Conservation (phyloP, 768 basidiomycete genomes). For the Pleurotus platypus region DNA sequence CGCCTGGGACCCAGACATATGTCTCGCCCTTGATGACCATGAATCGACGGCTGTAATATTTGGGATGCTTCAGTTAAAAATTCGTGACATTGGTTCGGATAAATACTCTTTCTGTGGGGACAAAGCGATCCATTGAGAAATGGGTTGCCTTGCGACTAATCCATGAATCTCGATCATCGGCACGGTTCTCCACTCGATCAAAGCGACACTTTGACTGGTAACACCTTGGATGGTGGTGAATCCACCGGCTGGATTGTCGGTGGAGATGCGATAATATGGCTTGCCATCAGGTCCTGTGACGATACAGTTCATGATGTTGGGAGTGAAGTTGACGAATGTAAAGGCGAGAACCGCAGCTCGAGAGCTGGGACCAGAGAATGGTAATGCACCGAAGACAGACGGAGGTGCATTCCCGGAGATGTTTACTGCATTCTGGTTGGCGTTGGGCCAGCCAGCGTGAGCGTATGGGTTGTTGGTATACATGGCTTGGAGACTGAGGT, state of each 20-base stretch:
- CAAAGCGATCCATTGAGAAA: constrained; percentile 52
- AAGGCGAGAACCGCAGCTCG: constrained; percentile 32
- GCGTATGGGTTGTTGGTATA: constrained; percentile 30
- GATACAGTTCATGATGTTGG: constrained; percentile 51
- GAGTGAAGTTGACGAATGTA: constrained; percentile 44
- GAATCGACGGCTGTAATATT: constrained; percentile 33
- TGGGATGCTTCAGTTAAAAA: not conserved
- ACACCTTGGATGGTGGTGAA: constrained; percentile 53
- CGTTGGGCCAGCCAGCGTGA: constrained; percentile 12
- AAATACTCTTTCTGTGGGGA: constrained; percentile 32
- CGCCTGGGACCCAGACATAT: constrained; percentile 56
- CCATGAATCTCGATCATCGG: constrained; percentile 52
- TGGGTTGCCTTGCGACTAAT: constrained; percentile 40
- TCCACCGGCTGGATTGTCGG: constrained; percentile 44
- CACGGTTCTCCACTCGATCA: constrained; percentile 54
- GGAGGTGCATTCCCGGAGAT: constrained; percentile 27
- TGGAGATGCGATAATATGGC: constrained; percentile 45
- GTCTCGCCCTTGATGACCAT: constrained; percentile 49
- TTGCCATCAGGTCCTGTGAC: constrained; percentile 49
- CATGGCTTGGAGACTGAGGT: constrained; percentile 1
- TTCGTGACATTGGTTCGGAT: constrained; percentile 28
- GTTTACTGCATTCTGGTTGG: constrained; percentile 20
- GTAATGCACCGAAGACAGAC: constrained; percentile 63
- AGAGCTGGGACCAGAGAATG: constrained; percentile 37
- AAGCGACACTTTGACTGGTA: constrained; percentile 42